These are phyloP conservation scores for Panus rudis DNA, from an alignment of 768 basidiomycete genomes.

Conservation along the genomic window DNA sequence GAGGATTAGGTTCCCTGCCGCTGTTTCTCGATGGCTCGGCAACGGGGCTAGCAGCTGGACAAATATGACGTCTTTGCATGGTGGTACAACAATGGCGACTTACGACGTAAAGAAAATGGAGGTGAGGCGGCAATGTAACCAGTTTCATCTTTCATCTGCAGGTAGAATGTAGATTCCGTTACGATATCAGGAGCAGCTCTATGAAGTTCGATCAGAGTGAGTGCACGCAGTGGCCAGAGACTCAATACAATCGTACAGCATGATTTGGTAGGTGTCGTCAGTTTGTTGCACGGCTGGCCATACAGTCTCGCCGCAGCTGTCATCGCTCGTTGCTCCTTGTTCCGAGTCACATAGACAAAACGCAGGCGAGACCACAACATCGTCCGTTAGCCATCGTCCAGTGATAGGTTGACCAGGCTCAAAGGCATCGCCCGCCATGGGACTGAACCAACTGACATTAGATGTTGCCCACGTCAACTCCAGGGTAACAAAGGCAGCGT, in stretches of 20 bases:
- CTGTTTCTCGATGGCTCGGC: neutral
- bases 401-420: neutral
- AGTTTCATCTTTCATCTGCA: conserved; percentile 25
- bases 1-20: neutral
- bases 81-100: conserved; percentile 9
- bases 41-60: neutral
- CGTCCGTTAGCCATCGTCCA: neutral
- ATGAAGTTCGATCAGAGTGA: neutral
- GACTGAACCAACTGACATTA: conserved; percentile 1
- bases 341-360: neutral
- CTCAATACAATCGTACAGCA: conserved; percentile 14
- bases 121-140: conserved; percentile 22
- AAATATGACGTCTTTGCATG: neutral
- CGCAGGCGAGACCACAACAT: neutral
- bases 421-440: neutral
- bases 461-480: no score
- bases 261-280: conserved; percentile 19
- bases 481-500: no score
- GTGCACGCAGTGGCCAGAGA: neutral
- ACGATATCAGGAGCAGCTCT: conserved; percentile 21
- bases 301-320: conserved; percentile 19
- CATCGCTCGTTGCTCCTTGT: neutral
- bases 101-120: conserved; percentile 23
- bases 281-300: conserved; percentile 22
- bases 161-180: conserved; percentile 16